Conservation (phyloP, 2,329 filamentous ascomycete species). For the Fusarium citri region DNA sequence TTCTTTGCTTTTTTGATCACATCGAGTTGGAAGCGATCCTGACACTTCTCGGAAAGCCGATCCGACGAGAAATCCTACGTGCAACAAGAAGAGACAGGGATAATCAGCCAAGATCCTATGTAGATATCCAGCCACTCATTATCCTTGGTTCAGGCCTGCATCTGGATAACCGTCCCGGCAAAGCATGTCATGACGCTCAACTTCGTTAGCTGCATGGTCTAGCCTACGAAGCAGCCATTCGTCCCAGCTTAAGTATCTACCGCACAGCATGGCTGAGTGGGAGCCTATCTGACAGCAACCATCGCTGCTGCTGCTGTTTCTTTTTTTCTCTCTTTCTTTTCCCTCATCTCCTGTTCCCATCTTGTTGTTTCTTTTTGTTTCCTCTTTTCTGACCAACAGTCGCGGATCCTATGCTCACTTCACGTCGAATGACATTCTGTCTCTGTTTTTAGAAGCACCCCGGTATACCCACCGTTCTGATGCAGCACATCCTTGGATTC, state of each 20-base stretch:
- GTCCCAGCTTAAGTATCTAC: neutral
- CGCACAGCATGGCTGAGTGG: slow-evolving; percentile 4
- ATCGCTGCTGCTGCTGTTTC: slow-evolving; percentile 2
- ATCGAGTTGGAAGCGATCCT: slow-evolving; percentile 33
- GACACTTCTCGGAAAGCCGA: slow-evolving; percentile 37
- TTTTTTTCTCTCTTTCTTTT: neutral
- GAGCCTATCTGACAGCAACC: slow-evolving; percentile 27
- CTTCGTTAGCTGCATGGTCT: slow-evolving; percentile 20
- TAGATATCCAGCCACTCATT: slow-evolving; percentile 16
- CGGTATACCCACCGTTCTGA: slow-evolving; percentile 20
- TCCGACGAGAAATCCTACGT: slow-evolving; percentile 33
- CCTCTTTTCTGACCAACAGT: slow-evolving; percentile 14
- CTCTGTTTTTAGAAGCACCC: slow-evolving; percentile 43
- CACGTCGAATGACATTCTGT: slow-evolving; percentile 25
- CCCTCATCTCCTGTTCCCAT: slow-evolving; percentile 4
- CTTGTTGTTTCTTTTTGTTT: slow-evolving; percentile 9
- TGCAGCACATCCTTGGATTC: slow-evolving; percentile 16
- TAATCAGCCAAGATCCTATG: slow-evolving; percentile 13
- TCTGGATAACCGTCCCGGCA: slow-evolving; percentile 27
- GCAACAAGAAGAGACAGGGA: slow-evolving; percentile 24
- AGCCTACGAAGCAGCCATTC: slow-evolving; percentile 7
- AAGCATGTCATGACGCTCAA: slow-evolving; percentile 27
- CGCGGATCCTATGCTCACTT: slow-evolving; percentile 44
- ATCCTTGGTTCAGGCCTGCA: slow-evolving; percentile 16
- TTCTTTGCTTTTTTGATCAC: neutral